phyloP scores from a whole-genome alignment of 441 rosid species.

The Breynia disticha region DNA sequence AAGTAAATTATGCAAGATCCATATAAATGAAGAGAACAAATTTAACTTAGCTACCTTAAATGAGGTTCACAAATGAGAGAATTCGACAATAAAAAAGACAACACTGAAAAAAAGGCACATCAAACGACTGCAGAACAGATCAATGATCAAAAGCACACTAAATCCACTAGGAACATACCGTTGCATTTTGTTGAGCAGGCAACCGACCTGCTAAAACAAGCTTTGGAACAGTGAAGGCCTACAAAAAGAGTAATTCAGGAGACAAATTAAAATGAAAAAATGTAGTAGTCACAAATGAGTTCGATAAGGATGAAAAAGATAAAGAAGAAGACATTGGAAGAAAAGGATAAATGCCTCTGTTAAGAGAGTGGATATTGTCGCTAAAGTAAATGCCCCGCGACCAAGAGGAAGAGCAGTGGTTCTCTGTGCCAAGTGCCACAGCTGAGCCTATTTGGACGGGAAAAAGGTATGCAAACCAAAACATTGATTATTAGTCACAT shows the following conservation, averaged over 20 bases:
- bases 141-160: neutral
- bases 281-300: slow-evolving; percentile 13
- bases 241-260: slow-evolving; percentile 16
- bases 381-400: slow-evolving; percentile 96
- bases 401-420: slow-evolving; percentile 98
- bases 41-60: no score
- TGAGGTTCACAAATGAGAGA: neutral
- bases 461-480: slow-evolving; percentile 9
- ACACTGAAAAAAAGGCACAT: neutral
- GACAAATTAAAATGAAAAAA: slow-evolving; percentile 9
- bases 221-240: slow-evolving; percentile 98
- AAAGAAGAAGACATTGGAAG: slow-evolving; percentile 2
- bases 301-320: neutral
- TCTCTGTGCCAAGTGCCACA: slow-evolving; percentile 97
- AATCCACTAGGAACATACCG: slow-evolving; percentile 47
- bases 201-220: slow-evolving; percentile 98
- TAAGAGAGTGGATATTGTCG: slow-evolving; percentile 86
- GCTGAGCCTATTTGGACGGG: slow-evolving; percentile 61
- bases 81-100: slow-evolving; percentile 1
- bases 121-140: neutral
- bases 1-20: slow-evolving; percentile 13
- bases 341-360: slow-evolving; percentile 52
- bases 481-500: neutral
- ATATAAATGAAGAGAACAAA: slow-evolving; percentile 6
- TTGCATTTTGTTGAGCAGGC: slow-evolving; percentile 99